These are phyloP conservation scores for Paecilomyces formosus DNA, from an alignment of 2,329 filamentous ascomycete species.

Conservation along the genomic window DNA sequence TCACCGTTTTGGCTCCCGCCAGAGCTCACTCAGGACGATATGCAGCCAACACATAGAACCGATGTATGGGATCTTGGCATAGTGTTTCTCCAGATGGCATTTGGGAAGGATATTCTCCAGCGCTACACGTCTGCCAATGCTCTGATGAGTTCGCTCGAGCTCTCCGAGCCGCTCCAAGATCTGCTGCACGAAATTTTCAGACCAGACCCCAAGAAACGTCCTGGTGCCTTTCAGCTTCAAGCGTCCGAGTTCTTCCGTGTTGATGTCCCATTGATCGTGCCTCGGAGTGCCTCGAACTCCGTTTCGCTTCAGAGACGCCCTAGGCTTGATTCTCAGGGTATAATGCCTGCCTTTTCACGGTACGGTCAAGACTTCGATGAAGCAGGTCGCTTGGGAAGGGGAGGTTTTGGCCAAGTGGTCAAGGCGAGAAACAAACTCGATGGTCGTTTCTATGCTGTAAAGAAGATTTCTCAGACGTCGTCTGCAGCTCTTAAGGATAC, in stretches of 20 bases:
- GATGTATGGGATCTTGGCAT: constrained; percentile 95
- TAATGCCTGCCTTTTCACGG: constrained; percentile 55
- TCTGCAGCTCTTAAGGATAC: constrained; percentile 55
- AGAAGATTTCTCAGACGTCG: constrained; percentile 84
- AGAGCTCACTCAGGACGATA: constrained; percentile 59
- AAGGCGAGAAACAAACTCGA: constrained; percentile 93
- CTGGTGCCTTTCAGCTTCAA: constrained; percentile 68
- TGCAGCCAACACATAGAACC: constrained; percentile 59
- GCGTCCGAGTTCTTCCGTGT: constrained; percentile 44
- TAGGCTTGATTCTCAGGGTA: constrained; percentile 56
- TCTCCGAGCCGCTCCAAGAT: constrained; percentile 71
- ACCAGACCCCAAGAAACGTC: constrained; percentile 72
- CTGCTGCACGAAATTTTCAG: constrained; percentile 80
- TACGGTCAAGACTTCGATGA: constrained; percentile 89
- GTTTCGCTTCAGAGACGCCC: constrained; percentile 42
- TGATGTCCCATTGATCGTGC: constrained; percentile 29
- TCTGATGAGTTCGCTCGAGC: constrained; percentile 60
- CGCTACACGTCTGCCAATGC: constrained; percentile 73
- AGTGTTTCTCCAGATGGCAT: constrained; percentile 87
- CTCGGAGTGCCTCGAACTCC: constrained; percentile 36
- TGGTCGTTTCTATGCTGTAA: constrained; percentile 88
- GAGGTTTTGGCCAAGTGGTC: constrained; percentile 92
- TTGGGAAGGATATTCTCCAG: constrained; percentile 68
- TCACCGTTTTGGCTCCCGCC: constrained; percentile 79
- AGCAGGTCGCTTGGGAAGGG: constrained; percentile 79